Percentiles rank a stretch among this genome's conserved stretches.
Conservation (phyloP, 2,329 filamentous ascomycete species). For the Colletotrichum lentis region DNA sequence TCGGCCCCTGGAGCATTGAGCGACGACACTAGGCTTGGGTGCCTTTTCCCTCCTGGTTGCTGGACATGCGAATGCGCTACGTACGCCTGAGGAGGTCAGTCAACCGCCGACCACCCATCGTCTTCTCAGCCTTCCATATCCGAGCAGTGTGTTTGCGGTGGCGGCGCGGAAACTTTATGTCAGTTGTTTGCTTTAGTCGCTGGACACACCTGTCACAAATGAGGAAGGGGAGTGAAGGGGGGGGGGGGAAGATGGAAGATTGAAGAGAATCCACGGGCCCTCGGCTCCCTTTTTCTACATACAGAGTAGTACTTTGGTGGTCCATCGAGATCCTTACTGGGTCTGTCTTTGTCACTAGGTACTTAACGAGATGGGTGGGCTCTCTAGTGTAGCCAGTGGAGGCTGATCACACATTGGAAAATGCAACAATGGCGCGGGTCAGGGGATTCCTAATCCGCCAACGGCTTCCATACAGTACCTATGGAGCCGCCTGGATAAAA, state of each 20-base stretch:
- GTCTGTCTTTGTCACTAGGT: slow-evolving; percentile 30
- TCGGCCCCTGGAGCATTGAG: slow-evolving; percentile 7
- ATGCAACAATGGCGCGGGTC: slow-evolving; percentile 15
- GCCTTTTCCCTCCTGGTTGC: not conserved
- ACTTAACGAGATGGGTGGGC: too few relatives aligned
- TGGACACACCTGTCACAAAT: slow-evolving; percentile 27
- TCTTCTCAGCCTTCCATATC: not conserved
- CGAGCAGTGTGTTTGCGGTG: not conserved
- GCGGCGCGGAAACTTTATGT: not conserved
- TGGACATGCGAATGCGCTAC: not conserved
- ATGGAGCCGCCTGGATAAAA: too few relatives aligned
- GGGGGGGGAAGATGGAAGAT: not conserved
- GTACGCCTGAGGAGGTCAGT: slow-evolving; percentile 14
- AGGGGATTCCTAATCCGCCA: slow-evolving; percentile 15
- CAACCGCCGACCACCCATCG: slow-evolving; percentile 23
- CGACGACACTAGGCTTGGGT: not conserved
- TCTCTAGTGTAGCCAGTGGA: slow-evolving; percentile 5
- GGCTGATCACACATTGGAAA: not conserved
- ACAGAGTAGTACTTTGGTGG: slow-evolving; percentile 18
- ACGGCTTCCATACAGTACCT: slow-evolving; percentile 22
- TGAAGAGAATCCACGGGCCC: not conserved
- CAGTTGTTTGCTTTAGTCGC: not conserved
- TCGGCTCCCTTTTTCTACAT: not conserved
- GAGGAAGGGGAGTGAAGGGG: slow-evolving; percentile 9
- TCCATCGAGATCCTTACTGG: slow-evolving; percentile 28